phyloP scores from a whole-genome alignment of 2,329 filamentous ascomycete genomes.

The Lasiodiplodia hormozganensis region DNA sequence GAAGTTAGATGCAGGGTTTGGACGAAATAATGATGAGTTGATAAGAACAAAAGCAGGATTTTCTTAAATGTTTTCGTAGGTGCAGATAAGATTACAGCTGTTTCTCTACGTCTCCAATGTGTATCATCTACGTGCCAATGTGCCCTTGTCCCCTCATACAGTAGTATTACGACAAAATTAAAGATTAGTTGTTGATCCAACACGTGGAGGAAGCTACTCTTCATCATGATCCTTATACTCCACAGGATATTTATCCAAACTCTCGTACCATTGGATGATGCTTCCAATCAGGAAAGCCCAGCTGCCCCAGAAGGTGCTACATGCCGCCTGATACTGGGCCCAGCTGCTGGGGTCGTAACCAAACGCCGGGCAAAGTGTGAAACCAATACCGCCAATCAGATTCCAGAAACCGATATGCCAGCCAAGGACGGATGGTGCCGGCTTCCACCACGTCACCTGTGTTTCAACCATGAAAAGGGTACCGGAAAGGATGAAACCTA shows the following conservation, averaged over 20 bases:
- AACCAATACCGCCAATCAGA: slow-evolving; percentile 67
- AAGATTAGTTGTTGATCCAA: not conserved
- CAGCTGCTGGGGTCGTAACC: slow-evolving; percentile 41
- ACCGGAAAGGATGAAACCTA: slow-evolving; percentile 66
- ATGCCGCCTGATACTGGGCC: slow-evolving; percentile 42
- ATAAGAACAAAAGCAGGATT: not conserved
- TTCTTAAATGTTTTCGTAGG: not conserved
- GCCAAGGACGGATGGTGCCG: slow-evolving; percentile 63
- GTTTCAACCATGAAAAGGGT: slow-evolving; percentile 71
- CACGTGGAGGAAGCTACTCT: not conserved
- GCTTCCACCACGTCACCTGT: slow-evolving; percentile 68
- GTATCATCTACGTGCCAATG: not conserved
- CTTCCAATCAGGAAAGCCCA: slow-evolving; percentile 46
- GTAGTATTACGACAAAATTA: not conserved
- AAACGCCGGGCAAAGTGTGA: slow-evolving; percentile 55
- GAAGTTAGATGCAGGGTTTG: not conserved
- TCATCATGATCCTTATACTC: slow-evolving; percentile 31
- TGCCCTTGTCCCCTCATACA: not conserved
- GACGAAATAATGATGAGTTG: not conserved
- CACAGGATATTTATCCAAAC: slow-evolving; percentile 43
- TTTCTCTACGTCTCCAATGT: not conserved
- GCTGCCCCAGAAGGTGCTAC: slow-evolving; percentile 45
- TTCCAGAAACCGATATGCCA: slow-evolving; percentile 75
- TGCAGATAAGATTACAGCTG: not conserved
- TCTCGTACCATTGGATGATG: slow-evolving; percentile 45